Evolutionary conservation across 2,329 filamentous ascomycete species (phyloP).

Genomic region (Fusarium palustre): DNA sequence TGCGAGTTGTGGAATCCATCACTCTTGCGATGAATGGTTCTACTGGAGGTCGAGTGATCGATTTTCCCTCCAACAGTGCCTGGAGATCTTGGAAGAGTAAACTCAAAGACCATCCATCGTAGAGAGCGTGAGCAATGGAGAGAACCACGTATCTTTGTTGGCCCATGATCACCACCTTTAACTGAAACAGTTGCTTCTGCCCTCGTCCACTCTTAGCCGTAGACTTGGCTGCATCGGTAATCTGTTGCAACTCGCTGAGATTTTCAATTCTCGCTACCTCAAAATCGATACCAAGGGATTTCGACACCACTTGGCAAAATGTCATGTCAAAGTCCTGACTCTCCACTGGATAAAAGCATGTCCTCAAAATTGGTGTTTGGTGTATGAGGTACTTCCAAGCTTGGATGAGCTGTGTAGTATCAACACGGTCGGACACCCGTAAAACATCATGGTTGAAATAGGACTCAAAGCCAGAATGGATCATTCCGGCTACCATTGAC

Average conservation of each 20-base stretch:
- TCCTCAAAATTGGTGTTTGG: slow-evolving; percentile 78
- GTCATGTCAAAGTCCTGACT: slow-evolving; percentile 65
- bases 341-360: slow-evolving; percentile 75
- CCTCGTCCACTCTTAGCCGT: slow-evolving; percentile 55
- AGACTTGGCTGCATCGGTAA: slow-evolving; percentile 54
- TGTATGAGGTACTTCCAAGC: slow-evolving; percentile 73
- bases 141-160: slow-evolving; percentile 64
- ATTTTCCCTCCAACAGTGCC: slow-evolving; percentile 67
- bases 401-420: slow-evolving; percentile 65
- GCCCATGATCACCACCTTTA: slow-evolving; percentile 56
- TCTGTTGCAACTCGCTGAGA: slow-evolving; percentile 50
- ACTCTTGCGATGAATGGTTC: slow-evolving; percentile 61
- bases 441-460: slow-evolving; percentile 91
- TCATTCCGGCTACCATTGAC: slow-evolving; percentile 85
- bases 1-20: slow-evolving; percentile 31
- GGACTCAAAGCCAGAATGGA: slow-evolving; percentile 75
- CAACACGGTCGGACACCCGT: slow-evolving; percentile 64
- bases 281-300: slow-evolving; percentile 40
- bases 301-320: slow-evolving; percentile 63
- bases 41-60: slow-evolving; percentile 59
- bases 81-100: slow-evolving; percentile 78
- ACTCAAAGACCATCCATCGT: slow-evolving; percentile 86
- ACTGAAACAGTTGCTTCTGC: slow-evolving; percentile 59
- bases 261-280: slow-evolving; percentile 41
- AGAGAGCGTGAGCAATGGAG: slow-evolving; percentile 86